Conservation (phyloP, 2,329 filamentous ascomycete species). For the Rutstroemia sp. region DNA sequence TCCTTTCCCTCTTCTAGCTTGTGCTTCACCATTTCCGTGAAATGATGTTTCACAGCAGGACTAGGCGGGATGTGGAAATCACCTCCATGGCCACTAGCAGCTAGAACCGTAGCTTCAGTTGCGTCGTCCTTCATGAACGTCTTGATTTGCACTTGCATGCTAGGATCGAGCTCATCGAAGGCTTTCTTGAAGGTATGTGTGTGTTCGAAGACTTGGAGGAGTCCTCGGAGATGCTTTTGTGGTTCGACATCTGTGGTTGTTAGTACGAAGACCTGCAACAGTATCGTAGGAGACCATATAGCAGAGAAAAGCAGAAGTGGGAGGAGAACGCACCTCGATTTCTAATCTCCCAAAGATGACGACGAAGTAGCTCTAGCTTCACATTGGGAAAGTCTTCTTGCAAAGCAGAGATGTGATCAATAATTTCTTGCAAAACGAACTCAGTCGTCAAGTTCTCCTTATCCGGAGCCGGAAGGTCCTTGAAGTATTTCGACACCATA, state of each 20-base stretch:
- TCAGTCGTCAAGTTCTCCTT: constrained; percentile 21
- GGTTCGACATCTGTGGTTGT: constrained; percentile 23
- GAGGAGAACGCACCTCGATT: constrained; percentile 6
- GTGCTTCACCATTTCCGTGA: constrained; percentile 19
- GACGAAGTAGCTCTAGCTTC: constrained; percentile 24
- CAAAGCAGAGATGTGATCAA: constrained; percentile 27
- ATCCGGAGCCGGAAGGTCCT: constrained; percentile 13
- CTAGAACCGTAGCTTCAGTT: constrained; percentile 18
- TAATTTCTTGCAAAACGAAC: constrained; percentile 30
- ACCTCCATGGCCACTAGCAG: constrained; percentile 13
- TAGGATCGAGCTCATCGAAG: constrained; percentile 24
- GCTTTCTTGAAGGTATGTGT: constrained; percentile 26
- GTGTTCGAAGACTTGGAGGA: constrained; percentile 27
- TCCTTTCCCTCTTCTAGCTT: background rate
- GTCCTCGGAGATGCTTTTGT: constrained; percentile 27
- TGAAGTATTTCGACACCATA: constrained; percentile 9
- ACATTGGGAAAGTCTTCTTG: constrained; percentile 20
- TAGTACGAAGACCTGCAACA: background rate
- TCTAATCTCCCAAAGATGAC: constrained; percentile 27
- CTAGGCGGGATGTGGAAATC: constrained; percentile 28
- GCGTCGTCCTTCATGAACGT: constrained; percentile 23
- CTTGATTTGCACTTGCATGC: constrained; percentile 26
- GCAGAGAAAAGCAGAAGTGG: background rate
- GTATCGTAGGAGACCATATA: background rate
- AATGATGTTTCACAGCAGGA: constrained; percentile 29